Percentiles rank a stretch among this genome's conserved stretches.
Evolutionary conservation across 2,329 filamentous ascomycete species (phyloP).

Genomic region (Saccharata proteae): DNA sequence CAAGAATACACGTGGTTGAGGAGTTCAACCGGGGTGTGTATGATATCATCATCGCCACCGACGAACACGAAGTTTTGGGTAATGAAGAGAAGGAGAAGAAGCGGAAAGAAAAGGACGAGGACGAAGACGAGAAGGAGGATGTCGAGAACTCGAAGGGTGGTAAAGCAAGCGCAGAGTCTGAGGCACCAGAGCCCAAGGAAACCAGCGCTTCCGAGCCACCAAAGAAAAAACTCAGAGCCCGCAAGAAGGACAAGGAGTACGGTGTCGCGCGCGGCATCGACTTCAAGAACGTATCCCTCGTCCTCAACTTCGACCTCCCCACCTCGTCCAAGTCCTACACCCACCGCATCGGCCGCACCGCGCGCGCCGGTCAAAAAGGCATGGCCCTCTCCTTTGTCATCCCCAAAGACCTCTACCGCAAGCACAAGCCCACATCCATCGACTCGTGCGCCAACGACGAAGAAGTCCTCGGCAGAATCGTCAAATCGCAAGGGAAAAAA

Average conservation of each 20-base stretch:
- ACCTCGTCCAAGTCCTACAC: slow-evolving; percentile 82
- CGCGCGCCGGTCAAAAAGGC: slow-evolving; percentile 77
- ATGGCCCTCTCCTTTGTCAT: slow-evolving; percentile 96
- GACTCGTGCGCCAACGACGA: slow-evolving; percentile 72
- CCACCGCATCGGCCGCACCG: slow-evolving; percentile 92
- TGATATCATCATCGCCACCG: slow-evolving; percentile 94
- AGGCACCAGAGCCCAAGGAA: slow-evolving; percentile 18
- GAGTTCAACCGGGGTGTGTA: slow-evolving; percentile 96
- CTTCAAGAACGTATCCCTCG: slow-evolving; percentile 72
- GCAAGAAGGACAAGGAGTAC: slow-evolving; percentile 69
- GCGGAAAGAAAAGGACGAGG: slow-evolving; percentile 12
- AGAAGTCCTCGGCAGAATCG: slow-evolving; percentile 67
- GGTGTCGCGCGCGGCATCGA: slow-evolving; percentile 94
- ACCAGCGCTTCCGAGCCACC: slow-evolving; percentile 18
- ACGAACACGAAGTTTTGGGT: slow-evolving; percentile 76
- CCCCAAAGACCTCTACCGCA: slow-evolving; percentile 67
- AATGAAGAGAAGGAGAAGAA: slow-evolving; percentile 37
- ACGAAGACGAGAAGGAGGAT: slow-evolving; percentile 9
- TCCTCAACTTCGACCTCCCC: slow-evolving; percentile 95
- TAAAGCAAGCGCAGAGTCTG: slow-evolving; percentile 27
- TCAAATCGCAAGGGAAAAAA: slow-evolving; percentile 63
- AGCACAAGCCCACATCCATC: slow-evolving; percentile 78
- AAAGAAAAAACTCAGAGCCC: slow-evolving; percentile 52
- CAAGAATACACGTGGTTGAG: slow-evolving; percentile 84
- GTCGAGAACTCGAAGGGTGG: slow-evolving; percentile 14